phyloP scores from a whole-genome alignment of 345 rosid species.

The Erysimum cheiranthoides region DNA sequence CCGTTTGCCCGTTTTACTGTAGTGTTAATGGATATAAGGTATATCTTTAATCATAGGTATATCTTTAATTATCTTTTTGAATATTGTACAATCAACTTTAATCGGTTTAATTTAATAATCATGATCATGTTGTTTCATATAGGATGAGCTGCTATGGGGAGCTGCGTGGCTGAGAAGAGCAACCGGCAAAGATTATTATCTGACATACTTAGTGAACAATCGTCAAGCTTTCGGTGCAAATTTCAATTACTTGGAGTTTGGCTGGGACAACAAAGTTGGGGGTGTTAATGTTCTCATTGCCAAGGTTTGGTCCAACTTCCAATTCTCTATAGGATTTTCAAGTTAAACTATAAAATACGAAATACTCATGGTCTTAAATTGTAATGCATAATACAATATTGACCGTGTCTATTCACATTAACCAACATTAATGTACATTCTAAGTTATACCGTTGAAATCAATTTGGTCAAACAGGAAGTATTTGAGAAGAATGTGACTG shows the following conservation, averaged over 20 bases:
- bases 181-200: constrained; percentile 53
- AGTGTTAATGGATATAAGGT: constrained; percentile 66
- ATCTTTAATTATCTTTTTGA: not conserved
- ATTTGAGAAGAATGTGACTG: constrained; percentile 56
- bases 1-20: constrained; percentile 85
- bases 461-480: constrained; percentile 56
- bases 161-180: constrained; percentile 86
- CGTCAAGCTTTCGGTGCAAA: constrained; percentile 34
- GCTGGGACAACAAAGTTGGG: constrained; percentile 82
- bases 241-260: constrained; percentile 57
- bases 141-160: constrained; percentile 94
- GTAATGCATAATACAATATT: not conserved
- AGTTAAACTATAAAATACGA: not conserved
- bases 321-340: constrained; percentile 11
- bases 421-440: no score
- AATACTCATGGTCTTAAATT: not conserved
- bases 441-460: not conserved
- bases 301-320: constrained; percentile 46
- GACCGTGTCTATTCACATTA: not conserved
- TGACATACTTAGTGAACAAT: constrained; percentile 43
- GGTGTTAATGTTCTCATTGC: constrained; percentile 77
- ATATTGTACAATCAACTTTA: not conserved
- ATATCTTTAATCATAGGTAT: constrained; percentile 55
- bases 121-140: not conserved
- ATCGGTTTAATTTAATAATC: not conserved